Conservation (phyloP, 1,284 basidiomycete species). For the Puccinia sorghi region DNA sequence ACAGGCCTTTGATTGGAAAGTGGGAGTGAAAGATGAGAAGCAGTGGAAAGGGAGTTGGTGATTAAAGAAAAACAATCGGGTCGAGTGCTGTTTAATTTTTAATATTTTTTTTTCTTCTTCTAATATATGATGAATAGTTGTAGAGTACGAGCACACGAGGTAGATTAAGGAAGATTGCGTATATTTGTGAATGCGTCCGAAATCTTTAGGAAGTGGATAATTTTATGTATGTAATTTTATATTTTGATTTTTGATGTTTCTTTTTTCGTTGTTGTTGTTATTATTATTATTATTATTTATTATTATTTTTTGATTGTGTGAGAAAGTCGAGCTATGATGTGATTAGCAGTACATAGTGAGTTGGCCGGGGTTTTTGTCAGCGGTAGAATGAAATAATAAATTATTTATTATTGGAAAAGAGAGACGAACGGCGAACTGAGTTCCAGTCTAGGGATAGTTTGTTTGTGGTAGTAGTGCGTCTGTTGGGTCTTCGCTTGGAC, state of each 20-base stretch:
- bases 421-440: constrained; percentile 14
- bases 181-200: too few species aligned
- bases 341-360: neutral
- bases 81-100: too few species aligned
- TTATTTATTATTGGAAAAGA: neutral
- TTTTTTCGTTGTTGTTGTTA: neutral
- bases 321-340: constrained; percentile 7
- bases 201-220: too few species aligned
- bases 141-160: too few species aligned
- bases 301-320: too few species aligned
- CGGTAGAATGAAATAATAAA: neutral
- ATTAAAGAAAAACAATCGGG: too few species aligned
- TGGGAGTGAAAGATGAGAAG: neutral
- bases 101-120: too few species aligned
- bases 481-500: neutral
- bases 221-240: too few species aligned
- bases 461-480: neutral
- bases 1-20: neutral
- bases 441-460: neutral
- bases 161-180: too few species aligned
- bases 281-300: too few species aligned
- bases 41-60: too few species aligned
- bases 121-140: too few species aligned
- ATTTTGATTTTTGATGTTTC: neutral
- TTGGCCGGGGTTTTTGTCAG: constrained; percentile 3